These are phyloP conservation scores for Chlorella sp. DNA, from an alignment of 139 green algal species.

Conservation along the genomic window DNA sequence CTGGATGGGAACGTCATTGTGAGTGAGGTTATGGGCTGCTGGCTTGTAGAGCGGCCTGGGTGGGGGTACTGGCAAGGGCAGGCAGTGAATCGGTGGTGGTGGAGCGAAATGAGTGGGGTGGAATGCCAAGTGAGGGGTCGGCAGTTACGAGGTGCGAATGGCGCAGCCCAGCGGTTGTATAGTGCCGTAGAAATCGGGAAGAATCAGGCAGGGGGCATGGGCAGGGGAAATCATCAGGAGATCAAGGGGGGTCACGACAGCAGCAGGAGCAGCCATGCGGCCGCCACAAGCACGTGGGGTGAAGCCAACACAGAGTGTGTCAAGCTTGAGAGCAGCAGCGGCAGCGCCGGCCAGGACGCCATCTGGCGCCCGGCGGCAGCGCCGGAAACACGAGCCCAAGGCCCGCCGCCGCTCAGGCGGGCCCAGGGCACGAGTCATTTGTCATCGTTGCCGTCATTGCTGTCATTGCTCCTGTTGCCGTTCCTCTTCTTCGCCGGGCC, in stretches of 20 bases:
- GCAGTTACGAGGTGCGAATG: not conserved
- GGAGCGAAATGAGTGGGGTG: too few relatives aligned
- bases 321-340: not conserved
- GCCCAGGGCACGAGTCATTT: not conserved
- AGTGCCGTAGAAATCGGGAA: constrained; percentile 2
- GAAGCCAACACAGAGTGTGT: not conserved
- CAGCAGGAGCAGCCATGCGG: not conserved
- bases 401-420: not conserved
- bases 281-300: not conserved
- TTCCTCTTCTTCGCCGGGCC: too few relatives aligned
- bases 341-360: not conserved
- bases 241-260: too few relatives aligned
- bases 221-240: too few relatives aligned
- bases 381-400: not conserved
- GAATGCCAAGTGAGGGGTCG: not conserved
- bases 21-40: not conserved
- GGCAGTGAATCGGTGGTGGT: not conserved
- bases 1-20: not conserved
- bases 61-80: not conserved
- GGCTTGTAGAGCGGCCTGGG: not conserved
- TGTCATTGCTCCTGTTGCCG: too few relatives aligned
- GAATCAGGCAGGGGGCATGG: too few relatives aligned
- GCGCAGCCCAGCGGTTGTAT: not conserved
- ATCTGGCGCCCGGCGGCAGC: not conserved
- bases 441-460: too few relatives aligned